A percentile compares a stretch with the other conserved stretches of the same genome.
Evolutionary conservation across 495 filamentous ascomycete genomes (phyloP).

Genomic region (Poronia punctata): DNA sequence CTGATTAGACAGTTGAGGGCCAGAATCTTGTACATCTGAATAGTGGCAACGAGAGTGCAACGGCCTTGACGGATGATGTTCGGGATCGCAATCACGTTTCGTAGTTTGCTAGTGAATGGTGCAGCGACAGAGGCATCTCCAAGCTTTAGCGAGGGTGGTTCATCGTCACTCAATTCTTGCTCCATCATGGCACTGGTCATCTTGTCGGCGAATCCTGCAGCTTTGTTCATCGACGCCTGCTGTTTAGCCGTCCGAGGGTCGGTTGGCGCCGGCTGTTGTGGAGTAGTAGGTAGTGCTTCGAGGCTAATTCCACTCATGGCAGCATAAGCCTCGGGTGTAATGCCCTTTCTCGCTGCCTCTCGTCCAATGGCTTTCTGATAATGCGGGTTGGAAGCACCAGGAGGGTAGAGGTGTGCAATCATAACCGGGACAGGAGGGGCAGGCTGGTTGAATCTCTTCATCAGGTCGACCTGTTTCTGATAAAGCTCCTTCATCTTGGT

Average conservation of each 20-base stretch:
- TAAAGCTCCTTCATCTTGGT: slow-evolving; percentile 99
- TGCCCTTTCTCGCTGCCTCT: slow-evolving; percentile 69
- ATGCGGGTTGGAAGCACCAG: slow-evolving; percentile 87
- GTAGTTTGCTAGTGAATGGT: slow-evolving; percentile 95
- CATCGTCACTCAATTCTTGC: slow-evolving; percentile 75
- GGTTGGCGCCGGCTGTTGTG: slow-evolving; percentile 60
- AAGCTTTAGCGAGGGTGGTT: slow-evolving; percentile 93
- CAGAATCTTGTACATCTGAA: slow-evolving; percentile 99
- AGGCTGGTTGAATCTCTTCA: slow-evolving; percentile 90
- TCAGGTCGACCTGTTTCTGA: slow-evolving; percentile 86
- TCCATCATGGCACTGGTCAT: slow-evolving; percentile 87
- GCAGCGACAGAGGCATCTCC: slow-evolving; percentile 96
- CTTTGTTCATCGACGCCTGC: slow-evolving; percentile 58
- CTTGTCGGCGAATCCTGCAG: slow-evolving; percentile 77
- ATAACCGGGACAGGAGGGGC: slow-evolving; percentile 78
- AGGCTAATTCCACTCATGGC: slow-evolving; percentile 33
- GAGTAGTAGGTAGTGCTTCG: slow-evolving; percentile 60
- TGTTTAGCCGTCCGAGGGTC: slow-evolving; percentile 50
- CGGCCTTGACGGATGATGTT: slow-evolving; percentile 98
- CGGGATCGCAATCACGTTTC: slow-evolving; percentile 93
- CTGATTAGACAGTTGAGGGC: slow-evolving; percentile 97
- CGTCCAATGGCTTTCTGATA: slow-evolving; percentile 87
- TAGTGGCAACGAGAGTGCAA: slow-evolving; percentile 94
- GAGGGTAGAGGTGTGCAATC: slow-evolving; percentile 92
- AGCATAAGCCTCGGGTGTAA: slow-evolving; percentile 36